Conservation (phyloP, 805 yeast species). For the Saturnispora halmiae region DNA sequence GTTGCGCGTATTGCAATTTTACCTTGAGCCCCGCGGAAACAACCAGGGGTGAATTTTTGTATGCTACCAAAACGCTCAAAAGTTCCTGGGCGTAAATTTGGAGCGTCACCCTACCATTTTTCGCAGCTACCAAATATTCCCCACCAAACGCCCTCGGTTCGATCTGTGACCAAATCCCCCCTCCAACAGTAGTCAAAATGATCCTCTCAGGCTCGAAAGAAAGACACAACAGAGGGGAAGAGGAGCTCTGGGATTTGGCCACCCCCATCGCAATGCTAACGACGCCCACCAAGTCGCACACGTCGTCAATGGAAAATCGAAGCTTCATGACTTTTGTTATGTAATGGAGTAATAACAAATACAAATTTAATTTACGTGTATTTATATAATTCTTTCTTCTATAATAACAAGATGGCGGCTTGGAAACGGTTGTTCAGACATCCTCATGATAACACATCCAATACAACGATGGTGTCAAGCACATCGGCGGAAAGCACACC, state of each 20-base stretch:
- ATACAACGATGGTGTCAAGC: background rate
- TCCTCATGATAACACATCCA: slow-evolving; percentile 7
- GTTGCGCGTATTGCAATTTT: slow-evolving; percentile 5
- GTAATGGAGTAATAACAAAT: too few relatives aligned
- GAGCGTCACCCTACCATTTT: background rate
- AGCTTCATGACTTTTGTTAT: slow-evolving; percentile 1
- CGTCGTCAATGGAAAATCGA: background rate
- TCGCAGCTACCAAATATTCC: background rate
- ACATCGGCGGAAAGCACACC: background rate
- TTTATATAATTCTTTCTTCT: background rate
- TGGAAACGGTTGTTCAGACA: slow-evolving; percentile 10
- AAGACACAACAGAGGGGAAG: background rate
- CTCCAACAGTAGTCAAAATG: background rate
- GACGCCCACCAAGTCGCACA: background rate
- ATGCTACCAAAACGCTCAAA: background rate
- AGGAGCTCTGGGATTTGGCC: background rate
- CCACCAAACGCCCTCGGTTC: background rate
- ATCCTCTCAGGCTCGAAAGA: background rate
- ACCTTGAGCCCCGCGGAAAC: background rate
- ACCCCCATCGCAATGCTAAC: background rate
- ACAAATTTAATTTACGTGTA: background rate
- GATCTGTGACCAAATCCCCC: slow-evolving; percentile 1
- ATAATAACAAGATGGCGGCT: background rate
- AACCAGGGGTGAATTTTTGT: background rate
- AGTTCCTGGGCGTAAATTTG: background rate